Base-by-base conservation (phyloP, 2,329 filamentous ascomycete genomes). In the Venturia effusa region DNA sequence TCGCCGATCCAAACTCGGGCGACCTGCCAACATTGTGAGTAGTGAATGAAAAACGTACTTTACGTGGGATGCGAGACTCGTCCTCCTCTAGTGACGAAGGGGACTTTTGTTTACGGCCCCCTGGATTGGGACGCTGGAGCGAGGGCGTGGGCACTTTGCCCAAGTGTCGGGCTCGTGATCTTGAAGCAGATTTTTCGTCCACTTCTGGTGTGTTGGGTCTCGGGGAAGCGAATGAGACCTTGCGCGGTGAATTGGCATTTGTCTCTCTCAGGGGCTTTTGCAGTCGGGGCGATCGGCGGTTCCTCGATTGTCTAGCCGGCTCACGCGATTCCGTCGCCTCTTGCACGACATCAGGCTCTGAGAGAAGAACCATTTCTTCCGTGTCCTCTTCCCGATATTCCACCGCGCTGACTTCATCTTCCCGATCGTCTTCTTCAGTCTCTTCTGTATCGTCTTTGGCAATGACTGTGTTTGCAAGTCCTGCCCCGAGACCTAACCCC, bases 401-500 rank as follows among this genome's bases (percentile, higher is more conserved):
- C n/a, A 19, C 37, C 34, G 17, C 11, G 22, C 62, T 64, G n/a
- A 39, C 17, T 7, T 63, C 61, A 22, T 64, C 62, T 45, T 64
- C 62, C 4, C 34, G 13, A n/a, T 22, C 37, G 11, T 54, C 40
- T 15, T 24, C 37, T 39, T 64, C 54, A 15, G 30, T 13, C 34
- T 61, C 57, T 40, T 30, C n/a, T 24, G 54, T 30, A 15, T 64
- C 27, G 24, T 63, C 61, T 15, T 57, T 45, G n/a, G n/a, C 41
- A 22, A 27, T 27, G 22, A 34, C 61, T 34, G 61, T 11, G 1
- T 27, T 45, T 13, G 40, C 51, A 65, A 79, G 66, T 60, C 77
- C 70, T 22, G 87, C 78, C 6, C 84, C 81, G 45, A 92, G 75
- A 0, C 77, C 76, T 43, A 80, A 71, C 1, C 89, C 88, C 80